Evolutionary conservation across 805 yeast species (phyloP).

Genomic region (Yarrowia divulgata): DNA sequence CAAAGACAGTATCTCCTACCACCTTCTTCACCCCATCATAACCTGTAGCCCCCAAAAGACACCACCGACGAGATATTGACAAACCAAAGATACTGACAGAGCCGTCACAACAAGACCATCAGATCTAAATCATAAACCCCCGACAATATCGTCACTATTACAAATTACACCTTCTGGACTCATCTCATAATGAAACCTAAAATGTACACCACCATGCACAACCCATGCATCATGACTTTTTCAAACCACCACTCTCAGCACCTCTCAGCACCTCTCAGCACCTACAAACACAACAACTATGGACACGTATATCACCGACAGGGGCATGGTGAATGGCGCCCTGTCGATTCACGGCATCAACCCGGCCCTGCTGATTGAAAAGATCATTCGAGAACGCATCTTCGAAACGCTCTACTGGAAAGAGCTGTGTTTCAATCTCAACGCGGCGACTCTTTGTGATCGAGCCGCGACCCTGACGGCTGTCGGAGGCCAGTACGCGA

Average conservation of each 20-base stretch:
- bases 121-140: too few relatives aligned
- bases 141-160: too few relatives aligned
- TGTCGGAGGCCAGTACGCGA: slow-evolving; percentile 66
- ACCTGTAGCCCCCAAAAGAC: too few relatives aligned
- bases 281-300: slow-evolving; percentile 1
- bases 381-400: slow-evolving; percentile 64
- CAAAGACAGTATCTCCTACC: too few relatives aligned
- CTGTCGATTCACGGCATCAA: slow-evolving; percentile 54
- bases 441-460: slow-evolving; percentile 61
- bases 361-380: slow-evolving; percentile 62
- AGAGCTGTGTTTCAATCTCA: slow-evolving; percentile 59
- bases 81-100: too few relatives aligned
- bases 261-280: neutral
- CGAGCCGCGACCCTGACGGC: slow-evolving; percentile 54
- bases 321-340: slow-evolving; percentile 47
- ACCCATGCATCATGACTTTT: neutral
- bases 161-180: too few relatives aligned
- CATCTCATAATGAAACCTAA: too few relatives aligned
- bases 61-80: too few relatives aligned
- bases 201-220: too few relatives aligned
- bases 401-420: slow-evolving; percentile 67
- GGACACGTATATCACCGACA: slow-evolving; percentile 44
- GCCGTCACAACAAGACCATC: too few relatives aligned
- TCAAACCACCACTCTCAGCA: neutral
- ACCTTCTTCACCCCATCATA: too few relatives aligned